These are phyloP conservation scores for Paraleonurus japonicus DNA, from an alignment of 257 asterid species.

Conservation along the genomic window DNA sequence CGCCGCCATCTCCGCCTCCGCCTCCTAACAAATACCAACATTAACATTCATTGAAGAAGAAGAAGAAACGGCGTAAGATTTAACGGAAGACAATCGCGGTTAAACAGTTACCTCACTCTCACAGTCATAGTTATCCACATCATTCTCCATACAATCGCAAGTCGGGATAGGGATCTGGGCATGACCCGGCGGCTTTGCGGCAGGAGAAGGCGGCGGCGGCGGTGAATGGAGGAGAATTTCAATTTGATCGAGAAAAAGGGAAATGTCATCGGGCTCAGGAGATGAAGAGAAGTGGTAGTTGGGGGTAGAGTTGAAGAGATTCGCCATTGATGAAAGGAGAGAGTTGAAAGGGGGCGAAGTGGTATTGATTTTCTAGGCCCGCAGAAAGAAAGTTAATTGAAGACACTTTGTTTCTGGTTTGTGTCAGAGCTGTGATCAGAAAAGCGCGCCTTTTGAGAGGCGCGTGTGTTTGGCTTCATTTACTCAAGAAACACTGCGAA, in stretches of 20 bases:
- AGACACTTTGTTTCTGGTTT: not conserved
- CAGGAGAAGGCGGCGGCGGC: conserved; percentile 31
- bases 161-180: conserved; percentile 28
- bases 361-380: not conserved
- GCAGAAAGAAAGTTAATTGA: not conserved
- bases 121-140: conserved; percentile 56
- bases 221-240: conserved; percentile 55
- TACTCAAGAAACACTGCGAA: too few relatives aligned
- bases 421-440: too few relatives aligned
- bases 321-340: conserved; percentile 39
- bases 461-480: conserved; percentile 34
- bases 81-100: too few relatives aligned
- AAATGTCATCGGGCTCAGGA: conserved; percentile 56
- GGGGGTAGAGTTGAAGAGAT: conserved; percentile 27
- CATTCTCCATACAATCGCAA: conserved; percentile 33
- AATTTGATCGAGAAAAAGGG: conserved; percentile 62
- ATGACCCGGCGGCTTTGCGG: not conserved
- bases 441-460: conserved; percentile 31
- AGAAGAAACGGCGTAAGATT: too few relatives aligned
- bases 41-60: not conserved
- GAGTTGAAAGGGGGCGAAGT: not conserved
- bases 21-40: not conserved
- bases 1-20: conserved; percentile 33
- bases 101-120: conserved; percentile 66
- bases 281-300: conserved; percentile 26